Conservation (phyloP, 2,329 filamentous ascomycete genomes). For the Lasiodiplodia sp. region DNA sequence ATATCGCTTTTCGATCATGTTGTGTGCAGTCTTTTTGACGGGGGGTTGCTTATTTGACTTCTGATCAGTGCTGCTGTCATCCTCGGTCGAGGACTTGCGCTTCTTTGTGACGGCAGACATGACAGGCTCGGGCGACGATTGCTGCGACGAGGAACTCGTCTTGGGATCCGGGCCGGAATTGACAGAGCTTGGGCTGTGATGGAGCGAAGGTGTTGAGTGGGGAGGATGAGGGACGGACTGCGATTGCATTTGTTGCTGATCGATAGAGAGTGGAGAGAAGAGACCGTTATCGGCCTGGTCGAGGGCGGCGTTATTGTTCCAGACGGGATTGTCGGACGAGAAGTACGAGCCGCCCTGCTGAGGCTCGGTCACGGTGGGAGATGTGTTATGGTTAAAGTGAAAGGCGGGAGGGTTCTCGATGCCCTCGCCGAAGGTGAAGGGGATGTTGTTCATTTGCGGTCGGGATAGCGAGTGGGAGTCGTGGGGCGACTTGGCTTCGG, state of each 20-base stretch:
- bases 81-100: conserved; percentile 54
- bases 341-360: conserved; percentile 41
- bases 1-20: conserved; percentile 98
- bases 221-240: conserved; percentile 38
- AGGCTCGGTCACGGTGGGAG: conserved; percentile 40
- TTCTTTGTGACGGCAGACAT: conserved; percentile 41
- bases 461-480: conserved; percentile 39
- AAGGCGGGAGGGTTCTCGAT: conserved; percentile 44
- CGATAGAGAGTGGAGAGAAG: conserved; percentile 41
- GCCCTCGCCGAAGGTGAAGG: conserved; percentile 45
- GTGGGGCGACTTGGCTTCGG: conserved; percentile 39
- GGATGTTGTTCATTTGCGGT: conserved; percentile 38
- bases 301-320: conserved; percentile 40
- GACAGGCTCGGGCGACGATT: conserved; percentile 68
- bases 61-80: conserved; percentile 63
- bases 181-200: conserved; percentile 46
- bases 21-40: conserved; percentile 92
- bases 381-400: conserved; percentile 44
- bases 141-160: conserved; percentile 56
- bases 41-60: conserved; percentile 63
- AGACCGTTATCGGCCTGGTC: conserved; percentile 38
- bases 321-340: conserved; percentile 35
- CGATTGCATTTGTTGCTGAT: conserved; percentile 35
- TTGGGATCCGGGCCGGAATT: conserved; percentile 37
- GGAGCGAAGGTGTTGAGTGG: conserved; percentile 45